Evolutionary conservation across 192 early-diverging fungal species (phyloP).

Genomic region (Backusella sp.): DNA sequence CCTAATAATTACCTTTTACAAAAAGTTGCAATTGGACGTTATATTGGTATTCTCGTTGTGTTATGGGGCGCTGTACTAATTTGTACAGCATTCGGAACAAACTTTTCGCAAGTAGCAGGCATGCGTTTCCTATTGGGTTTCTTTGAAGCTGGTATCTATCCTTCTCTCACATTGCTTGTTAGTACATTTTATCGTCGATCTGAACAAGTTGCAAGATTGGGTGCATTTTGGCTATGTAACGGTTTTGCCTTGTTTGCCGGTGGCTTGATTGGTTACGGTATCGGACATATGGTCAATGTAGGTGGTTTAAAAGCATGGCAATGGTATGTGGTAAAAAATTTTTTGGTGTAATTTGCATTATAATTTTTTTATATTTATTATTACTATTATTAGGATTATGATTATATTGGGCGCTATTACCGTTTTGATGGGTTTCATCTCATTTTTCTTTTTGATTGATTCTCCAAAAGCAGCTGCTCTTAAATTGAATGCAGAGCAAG

Average conservation of each 20-base stretch:
- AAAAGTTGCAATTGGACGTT: conserved; percentile 10
- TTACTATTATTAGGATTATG: conserved; percentile 21
- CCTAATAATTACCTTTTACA: conserved; percentile 33
- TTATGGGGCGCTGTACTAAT: conserved; percentile 26
- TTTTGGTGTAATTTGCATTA: neutral
- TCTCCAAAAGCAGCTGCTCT: conserved; percentile 11
- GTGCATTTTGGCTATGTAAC: conserved; percentile 7
- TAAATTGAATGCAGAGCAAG: conserved; percentile 20
- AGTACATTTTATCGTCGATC: conserved; percentile 22
- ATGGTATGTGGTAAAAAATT: conserved; percentile 17
- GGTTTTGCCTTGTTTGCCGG: conserved; percentile 18
- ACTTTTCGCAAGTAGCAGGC: conserved; percentile 20
- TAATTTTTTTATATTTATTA: neutral
- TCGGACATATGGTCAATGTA: conserved; percentile 16
- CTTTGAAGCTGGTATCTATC: conserved; percentile 26
- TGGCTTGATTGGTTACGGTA: conserved; percentile 15
- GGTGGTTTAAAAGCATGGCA: conserved; percentile 22
- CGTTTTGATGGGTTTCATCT: conserved; percentile 17
- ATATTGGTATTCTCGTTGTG: conserved; percentile 19
- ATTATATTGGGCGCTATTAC: conserved; percentile 24
- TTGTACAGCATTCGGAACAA: conserved; percentile 10
- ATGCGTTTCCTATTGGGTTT: conserved; percentile 29
- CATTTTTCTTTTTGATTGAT: conserved; percentile 30
- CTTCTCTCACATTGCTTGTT: conserved; percentile 16
- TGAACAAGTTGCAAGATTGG: conserved; percentile 17